Conservation (phyloP, 345 rosid species). For the Populus alba region DNA sequence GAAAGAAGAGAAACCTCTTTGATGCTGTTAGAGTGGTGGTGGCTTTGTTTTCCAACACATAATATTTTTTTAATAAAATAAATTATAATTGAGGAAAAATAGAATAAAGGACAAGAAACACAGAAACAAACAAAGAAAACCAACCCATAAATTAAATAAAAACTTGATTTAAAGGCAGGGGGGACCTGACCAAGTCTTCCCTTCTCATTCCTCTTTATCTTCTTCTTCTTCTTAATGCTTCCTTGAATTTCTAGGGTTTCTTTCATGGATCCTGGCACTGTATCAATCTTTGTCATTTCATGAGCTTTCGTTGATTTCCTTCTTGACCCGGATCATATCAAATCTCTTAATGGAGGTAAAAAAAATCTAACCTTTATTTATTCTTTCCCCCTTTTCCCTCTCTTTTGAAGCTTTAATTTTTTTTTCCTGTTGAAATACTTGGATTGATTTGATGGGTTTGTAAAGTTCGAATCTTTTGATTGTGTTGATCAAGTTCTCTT, state of each 20-base stretch:
- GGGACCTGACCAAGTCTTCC: constrained; percentile 11
- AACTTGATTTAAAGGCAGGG: constrained; percentile 21
- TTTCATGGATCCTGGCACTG: constrained; percentile 29
- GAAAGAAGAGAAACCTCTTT: background rate
- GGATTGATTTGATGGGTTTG: background rate
- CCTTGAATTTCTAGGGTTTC: constrained; percentile 42
- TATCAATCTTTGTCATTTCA: background rate
- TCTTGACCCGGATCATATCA: constrained; percentile 29
- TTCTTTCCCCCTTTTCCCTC: background rate
- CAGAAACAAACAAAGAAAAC: constrained; percentile 10
- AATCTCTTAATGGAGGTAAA: constrained; percentile 44
- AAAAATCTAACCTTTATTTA: background rate
- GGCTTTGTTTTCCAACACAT: constrained; percentile 22
- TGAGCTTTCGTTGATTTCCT: constrained; percentile 34
- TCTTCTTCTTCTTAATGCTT: constrained; percentile 2
- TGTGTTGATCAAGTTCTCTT: constrained; percentile 6
- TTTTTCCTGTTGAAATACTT: background rate
- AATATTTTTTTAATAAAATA: background rate
- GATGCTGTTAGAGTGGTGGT: background rate
- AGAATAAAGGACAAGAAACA: background rate
- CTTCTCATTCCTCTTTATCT: background rate
- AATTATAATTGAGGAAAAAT: background rate
- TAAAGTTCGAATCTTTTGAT: constrained; percentile 4
- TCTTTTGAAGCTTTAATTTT: background rate
- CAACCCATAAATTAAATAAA: constrained; percentile 11